These are phyloP conservation scores for Trametes versicolor DNA, from an alignment of 1,284 basidiomycete species.

Conservation along the genomic window DNA sequence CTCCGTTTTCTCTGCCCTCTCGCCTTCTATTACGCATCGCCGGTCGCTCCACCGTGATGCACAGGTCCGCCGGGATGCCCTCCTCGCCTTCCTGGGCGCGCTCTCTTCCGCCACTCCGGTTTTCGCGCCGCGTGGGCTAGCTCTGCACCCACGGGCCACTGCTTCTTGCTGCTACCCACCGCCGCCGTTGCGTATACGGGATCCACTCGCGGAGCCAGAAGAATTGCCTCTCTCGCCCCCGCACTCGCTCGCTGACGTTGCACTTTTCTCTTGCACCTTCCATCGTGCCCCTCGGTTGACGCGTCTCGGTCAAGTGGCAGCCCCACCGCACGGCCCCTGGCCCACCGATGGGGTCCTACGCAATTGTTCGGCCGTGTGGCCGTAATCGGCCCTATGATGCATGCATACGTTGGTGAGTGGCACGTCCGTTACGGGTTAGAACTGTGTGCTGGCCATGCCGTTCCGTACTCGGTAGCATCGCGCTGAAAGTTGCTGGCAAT, in stretches of 20 bases:
- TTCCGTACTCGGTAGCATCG: constrained; percentile 7
- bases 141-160: constrained; percentile 4
- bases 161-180: constrained; percentile 2
- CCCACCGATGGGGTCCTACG: not conserved
- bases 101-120: not conserved
- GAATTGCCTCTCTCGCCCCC: too few species aligned
- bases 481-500: not conserved
- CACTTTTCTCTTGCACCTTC: not conserved
- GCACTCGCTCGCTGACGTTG: not conserved
- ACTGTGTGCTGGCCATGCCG: not conserved
- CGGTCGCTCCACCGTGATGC: constrained; percentile 7
- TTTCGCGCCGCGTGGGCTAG: constrained; percentile 3
- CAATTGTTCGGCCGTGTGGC: not conserved
- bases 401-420: not conserved
- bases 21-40: constrained; percentile 10
- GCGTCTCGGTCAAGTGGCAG: not conserved
- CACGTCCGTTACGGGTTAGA: not conserved
- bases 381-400: not conserved
- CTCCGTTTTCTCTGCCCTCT: not conserved
- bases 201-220: not conserved
- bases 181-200: not conserved
- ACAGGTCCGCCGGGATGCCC: not conserved
- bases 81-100: not conserved
- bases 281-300: not conserved
- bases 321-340: not conserved